These are phyloP conservation scores for Aspergillus nomiae DNA, from an alignment of 2,329 filamentous ascomycete species.

Conservation along the genomic window DNA sequence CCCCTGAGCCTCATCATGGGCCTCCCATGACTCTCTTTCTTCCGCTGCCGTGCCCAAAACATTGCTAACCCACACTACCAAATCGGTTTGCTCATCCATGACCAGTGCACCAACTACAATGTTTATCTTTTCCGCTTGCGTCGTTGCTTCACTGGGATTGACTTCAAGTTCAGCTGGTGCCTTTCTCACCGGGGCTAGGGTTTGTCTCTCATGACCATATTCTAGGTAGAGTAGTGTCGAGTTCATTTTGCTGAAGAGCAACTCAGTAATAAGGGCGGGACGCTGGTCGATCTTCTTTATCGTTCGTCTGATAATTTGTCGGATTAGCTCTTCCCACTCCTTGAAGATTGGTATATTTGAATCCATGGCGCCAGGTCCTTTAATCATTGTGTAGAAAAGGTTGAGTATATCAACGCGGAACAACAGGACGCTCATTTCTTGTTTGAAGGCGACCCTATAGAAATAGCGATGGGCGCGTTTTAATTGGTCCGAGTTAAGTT, in stretches of 20 bases:
- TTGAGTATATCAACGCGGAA: conserved; percentile 90
- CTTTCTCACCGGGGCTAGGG: conserved; percentile 63
- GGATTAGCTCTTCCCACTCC: conserved; percentile 89
- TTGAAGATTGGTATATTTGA: conserved; percentile 67
- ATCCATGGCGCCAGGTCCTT: conserved; percentile 78
- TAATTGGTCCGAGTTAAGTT: conserved; percentile 76
- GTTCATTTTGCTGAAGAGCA: conserved; percentile 91
- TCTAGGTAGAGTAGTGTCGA: conserved; percentile 84
- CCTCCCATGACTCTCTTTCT: conserved; percentile 77
- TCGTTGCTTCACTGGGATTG: conserved; percentile 65
- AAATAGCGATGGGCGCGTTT: conserved; percentile 94
- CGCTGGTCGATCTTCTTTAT: conserved; percentile 83
- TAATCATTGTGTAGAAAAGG: conserved; percentile 87
- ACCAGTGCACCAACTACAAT: conserved; percentile 79
- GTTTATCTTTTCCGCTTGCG: conserved; percentile 69
- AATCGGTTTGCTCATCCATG: conserved; percentile 74
- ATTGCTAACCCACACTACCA: conserved; percentile 79
- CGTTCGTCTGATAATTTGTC: conserved; percentile 79
- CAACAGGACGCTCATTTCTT: conserved; percentile 83
- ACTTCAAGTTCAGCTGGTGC: conserved; percentile 83
- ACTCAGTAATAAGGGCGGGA: conserved; percentile 82
- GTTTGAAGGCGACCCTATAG: conserved; percentile 91
- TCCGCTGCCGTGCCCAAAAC: conserved; percentile 67
- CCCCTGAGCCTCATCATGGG: conserved; percentile 64
- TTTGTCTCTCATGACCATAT: conserved; percentile 83